Conservation (phyloP, 257 asterid species). For the Eucommia ulmoides region DNA sequence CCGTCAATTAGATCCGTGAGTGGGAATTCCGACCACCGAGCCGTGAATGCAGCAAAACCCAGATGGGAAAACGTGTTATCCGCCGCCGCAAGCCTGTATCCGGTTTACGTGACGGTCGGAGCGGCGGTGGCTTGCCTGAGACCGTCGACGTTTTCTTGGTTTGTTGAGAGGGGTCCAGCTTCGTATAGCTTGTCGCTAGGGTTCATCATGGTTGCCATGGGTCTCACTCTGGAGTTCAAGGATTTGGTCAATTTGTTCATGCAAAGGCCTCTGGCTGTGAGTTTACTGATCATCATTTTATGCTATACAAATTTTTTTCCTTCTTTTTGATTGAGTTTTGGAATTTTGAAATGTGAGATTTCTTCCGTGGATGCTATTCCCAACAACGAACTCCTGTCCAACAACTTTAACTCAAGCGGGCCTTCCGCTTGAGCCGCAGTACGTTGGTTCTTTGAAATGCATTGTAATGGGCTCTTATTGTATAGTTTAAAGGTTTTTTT, state of each 20-base stretch:
- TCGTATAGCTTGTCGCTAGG: slow-evolving; percentile 74
- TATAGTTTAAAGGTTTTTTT: too few relatives aligned
- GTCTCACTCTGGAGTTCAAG: slow-evolving; percentile 72
- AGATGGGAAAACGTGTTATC: slow-evolving; percentile 53
- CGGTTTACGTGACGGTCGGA: slow-evolving; percentile 73
- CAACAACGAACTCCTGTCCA: too few relatives aligned
- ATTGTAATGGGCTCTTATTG: too few relatives aligned
- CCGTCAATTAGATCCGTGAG: slow-evolving; percentile 9
- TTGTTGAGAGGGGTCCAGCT: slow-evolving; percentile 52
- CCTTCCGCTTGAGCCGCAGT: too few relatives aligned
- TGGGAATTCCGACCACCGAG: slow-evolving; percentile 13
- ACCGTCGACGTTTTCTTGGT: slow-evolving; percentile 73
- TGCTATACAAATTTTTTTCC: background rate
- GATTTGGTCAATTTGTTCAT: slow-evolving; percentile 41
- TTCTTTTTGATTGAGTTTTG: too few relatives aligned
- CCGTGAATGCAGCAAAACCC: slow-evolving; percentile 26
- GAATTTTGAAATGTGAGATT: too few relatives aligned
- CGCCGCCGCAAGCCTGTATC: slow-evolving; percentile 67
- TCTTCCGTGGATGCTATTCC: too few relatives aligned
- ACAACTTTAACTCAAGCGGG: too few relatives aligned
- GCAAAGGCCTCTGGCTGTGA: slow-evolving; percentile 43
- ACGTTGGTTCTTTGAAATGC: too few relatives aligned
- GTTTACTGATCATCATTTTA: slow-evolving; percentile 8
- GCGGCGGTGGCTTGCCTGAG: slow-evolving; percentile 50
- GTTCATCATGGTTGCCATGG: slow-evolving; percentile 81